Base-by-base conservation (phyloP, 305 asterid genomes). In the Plantago lanceolata region DNA sequence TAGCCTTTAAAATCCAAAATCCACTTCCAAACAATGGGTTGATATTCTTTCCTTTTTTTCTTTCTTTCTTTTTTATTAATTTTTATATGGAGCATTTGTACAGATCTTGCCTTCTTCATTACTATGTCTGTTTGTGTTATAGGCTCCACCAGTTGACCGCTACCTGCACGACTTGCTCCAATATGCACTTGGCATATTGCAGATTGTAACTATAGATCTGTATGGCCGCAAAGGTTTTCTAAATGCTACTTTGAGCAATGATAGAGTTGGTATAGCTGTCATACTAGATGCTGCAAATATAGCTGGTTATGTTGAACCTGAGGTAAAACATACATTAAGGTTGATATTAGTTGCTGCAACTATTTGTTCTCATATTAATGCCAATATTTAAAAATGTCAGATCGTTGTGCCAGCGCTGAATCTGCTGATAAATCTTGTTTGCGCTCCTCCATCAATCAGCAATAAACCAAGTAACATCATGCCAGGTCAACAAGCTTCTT, bases 381-480 rank as follows among this genome's bases (percentile, higher is more conserved):
- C 24, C 48, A 48, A 48, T 47, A 49, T 65, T 19, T 37, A 16
- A 35, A 72, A 68, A 60, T 79, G 63, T 68, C 85, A 94, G 99
- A 90, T 94, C 71, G 91, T 94, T 67, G 96, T 86, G 78, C 95
- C 96, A 7, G 96, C 99, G 18, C 71, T 94, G 76, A 84, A 82
- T 73, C 84, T 90, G 66, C 78, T 90, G 73, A 90, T 94, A 74
- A 90, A 89, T 76, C 95, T 94, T 48, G 99, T 94, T 24, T 94
- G 99, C 74, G 97, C 99, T 66, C 97, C 99, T 59, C 99, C 99
- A 67, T 90, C 99, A 68, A 90, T 94, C 68, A 90, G 97, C 85
- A 86, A 88, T 70, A 94, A 86, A 76, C 86, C 99, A 59, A 75
- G 86, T 72, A 73, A 78, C 50, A 72, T 78, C 49, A 48, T 78